Base-by-base conservation (phyloP, 176 grass and related monocot genomes). In the Oryza rufipogon region DNA sequence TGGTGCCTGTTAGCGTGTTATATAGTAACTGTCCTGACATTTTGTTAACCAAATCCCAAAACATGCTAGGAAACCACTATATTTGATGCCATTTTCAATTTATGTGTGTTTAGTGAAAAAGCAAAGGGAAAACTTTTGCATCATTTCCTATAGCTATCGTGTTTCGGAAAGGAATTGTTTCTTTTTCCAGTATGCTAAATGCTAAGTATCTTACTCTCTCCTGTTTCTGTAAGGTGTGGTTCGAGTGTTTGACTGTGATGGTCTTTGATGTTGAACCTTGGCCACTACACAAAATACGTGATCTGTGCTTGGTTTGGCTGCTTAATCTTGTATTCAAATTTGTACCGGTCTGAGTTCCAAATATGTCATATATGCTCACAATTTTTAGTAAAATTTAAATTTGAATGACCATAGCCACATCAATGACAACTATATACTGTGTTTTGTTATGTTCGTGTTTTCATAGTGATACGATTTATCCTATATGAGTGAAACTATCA, bases 341-440 rank as follows among this genome's bases (percentile, higher is more conserved):
- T 45, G 13, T 36, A 88, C 73, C 63, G 38, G 14, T 38, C 6
- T 79, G 68, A 58, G 26, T 76, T 85, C 66, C 32, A 71, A 66
- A 47, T 1, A 61, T 81, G 54, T 26, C 36, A 65, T 71, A 17
- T 52, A 71, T 77, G 60, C 65, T 81, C 19, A 13, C 3, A 68
- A 52, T 26, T 83, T 30, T 7, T 52, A 65, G 22, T 33, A 9
- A 11, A 13, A n/a, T 74, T 71, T 49, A 30, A 69, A 28, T 76
- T 75, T 69, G 28, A 76, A n/a, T 54, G 17, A 16, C 22, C 34
- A 70, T 69, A 39, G 20, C 11, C 38, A 75, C 70, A 20, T 39
- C 30, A 38, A 17, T 84, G 51, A 28, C 32, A 11, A 66, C 11
- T 66, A 23, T 7, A 51, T 61, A 56, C 4, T 45, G 36, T 19